Percentiles rank a stretch among this genome's conserved stretches.
Evolutionary conservation across 306 rosid species (phyloP).

Genomic region (Ormosia semicastrata): DNA sequence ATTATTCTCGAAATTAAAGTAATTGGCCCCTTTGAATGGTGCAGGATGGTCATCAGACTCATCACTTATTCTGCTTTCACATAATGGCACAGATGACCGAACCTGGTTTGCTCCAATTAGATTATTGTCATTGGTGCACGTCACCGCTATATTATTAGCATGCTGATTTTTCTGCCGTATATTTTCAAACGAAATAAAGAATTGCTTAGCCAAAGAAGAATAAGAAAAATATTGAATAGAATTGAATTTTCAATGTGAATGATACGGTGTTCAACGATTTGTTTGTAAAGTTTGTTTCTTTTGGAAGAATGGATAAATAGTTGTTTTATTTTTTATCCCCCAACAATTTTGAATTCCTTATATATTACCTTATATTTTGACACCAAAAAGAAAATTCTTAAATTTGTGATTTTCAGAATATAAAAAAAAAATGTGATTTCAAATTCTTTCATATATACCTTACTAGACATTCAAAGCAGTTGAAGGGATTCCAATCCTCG

Average conservation of each 20-base stretch:
- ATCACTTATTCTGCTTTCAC: conserved; percentile 23
- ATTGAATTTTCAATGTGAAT: neutral
- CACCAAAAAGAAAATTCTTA: neutral
- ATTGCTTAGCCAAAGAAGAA: neutral
- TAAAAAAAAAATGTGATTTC: neutral
- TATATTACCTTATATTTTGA: neutral
- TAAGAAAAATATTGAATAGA: neutral
- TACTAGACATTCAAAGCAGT: neutral
- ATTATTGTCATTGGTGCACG: conserved; percentile 28
- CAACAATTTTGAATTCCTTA: neutral
- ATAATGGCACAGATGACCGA: conserved; percentile 27
- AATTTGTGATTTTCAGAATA: neutral
- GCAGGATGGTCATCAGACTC: conserved; percentile 29
- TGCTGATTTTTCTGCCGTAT: neutral
- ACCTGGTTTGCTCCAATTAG: conserved; percentile 15
- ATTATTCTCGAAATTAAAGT: conserved; percentile 31
- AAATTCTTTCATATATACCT: neutral
- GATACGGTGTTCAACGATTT: neutral
- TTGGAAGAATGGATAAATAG: neutral
- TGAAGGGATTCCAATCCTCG: neutral
- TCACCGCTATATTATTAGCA: neutral
- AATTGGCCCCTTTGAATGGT: conserved; percentile 34
- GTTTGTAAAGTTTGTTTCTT: neutral
- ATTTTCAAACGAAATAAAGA: neutral
- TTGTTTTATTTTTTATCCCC: neutral